Conservation (phyloP, 768 basidiomycete species). For the Crepidotus variabilis region DNA sequence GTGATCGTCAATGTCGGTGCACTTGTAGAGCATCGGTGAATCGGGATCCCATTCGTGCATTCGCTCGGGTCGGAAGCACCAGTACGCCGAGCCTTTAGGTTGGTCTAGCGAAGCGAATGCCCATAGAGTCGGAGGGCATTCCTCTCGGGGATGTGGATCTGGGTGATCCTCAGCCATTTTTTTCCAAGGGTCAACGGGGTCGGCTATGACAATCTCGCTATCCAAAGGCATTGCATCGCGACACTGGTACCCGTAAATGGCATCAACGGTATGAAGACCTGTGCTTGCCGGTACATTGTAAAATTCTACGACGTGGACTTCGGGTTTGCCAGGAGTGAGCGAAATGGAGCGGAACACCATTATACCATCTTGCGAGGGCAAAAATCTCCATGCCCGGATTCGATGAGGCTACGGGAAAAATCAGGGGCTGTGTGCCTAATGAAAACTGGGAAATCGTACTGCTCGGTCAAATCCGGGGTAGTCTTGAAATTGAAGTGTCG, state of each 20-base stretch:
- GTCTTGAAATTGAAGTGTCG: constrained; percentile 32
- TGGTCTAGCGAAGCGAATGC: constrained; percentile 16
- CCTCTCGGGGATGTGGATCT: constrained; percentile 13
- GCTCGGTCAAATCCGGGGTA: constrained; percentile 14
- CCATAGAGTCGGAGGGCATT: constrained; percentile 22
- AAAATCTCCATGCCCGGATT: constrained; percentile 47
- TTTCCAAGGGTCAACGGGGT: constrained; percentile 28
- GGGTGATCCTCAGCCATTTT: constrained; percentile 16
- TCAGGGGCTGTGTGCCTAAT: not conserved
- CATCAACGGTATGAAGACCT: constrained; percentile 11
- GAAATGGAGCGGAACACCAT: constrained; percentile 42
- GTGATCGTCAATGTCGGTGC: constrained; percentile 18
- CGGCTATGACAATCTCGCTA: constrained; percentile 35
- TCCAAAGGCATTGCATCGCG: constrained; percentile 8
- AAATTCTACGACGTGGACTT: constrained; percentile 26
- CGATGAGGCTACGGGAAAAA: constrained; percentile 34
- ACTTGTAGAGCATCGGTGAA: constrained; percentile 3
- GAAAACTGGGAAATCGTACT: constrained; percentile 6
- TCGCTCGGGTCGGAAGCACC: constrained; percentile 17
- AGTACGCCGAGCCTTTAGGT: constrained; percentile 21
- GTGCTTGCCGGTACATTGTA: constrained; percentile 16
- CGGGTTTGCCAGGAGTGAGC: constrained; percentile 11
- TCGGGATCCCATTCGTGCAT: constrained; percentile 4
- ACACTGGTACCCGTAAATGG: constrained; percentile 13
- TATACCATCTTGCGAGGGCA: constrained; percentile 49